Base-by-base conservation (phyloP, 306 rosid species). In the Heteromeles arbutifolia region DNA sequence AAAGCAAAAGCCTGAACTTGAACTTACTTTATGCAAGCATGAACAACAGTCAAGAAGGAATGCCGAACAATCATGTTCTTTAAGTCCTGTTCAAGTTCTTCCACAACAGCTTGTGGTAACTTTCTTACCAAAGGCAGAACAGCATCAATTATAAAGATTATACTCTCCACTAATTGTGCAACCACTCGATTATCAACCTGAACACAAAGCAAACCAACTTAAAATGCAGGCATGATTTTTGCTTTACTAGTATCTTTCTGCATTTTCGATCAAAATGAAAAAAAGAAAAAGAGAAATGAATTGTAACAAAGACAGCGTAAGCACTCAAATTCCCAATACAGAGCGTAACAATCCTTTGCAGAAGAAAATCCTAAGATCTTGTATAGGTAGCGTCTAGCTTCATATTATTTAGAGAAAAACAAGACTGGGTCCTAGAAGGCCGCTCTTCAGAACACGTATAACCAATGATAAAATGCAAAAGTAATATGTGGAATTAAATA, bases 41-140 rank as follows among this genome's bases (percentile, higher is more conserved):
- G 99, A 78, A 95, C 99, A 83, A 95, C 97, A 17, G 95, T 89
- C 97, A 95, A 84, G 90, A 90, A 92, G 76, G 97, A 86, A 88
- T 87, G 93, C 64, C 97, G 89, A 75, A 89, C 87, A 83, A 92
- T 95, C 99, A 95, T 92, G 79, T 88, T 92, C 80, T 87, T 92
- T 88, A 95, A 83, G 84, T 95, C 99, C 79, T 90, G 97, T 77
- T 90, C 96, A 24, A 95, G 97, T 79, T 95, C 99, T 74, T 92
- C 97, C 80, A 87, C 87, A 84, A 89, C 91, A 83, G 80, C 89
- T 62, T 76, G 83, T 65, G 99, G 92, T 70, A 95, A 84, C 85
- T 95, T 95, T 56, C 91, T 86, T 11, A 92, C 86, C 83, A 90
- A 81, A 28, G 99, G 99, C 58, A 95, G 79, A 76, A 95, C 99